phyloP scores from a whole-genome alignment of 306 rosid genomes.

The Acacia confusa region DNA sequence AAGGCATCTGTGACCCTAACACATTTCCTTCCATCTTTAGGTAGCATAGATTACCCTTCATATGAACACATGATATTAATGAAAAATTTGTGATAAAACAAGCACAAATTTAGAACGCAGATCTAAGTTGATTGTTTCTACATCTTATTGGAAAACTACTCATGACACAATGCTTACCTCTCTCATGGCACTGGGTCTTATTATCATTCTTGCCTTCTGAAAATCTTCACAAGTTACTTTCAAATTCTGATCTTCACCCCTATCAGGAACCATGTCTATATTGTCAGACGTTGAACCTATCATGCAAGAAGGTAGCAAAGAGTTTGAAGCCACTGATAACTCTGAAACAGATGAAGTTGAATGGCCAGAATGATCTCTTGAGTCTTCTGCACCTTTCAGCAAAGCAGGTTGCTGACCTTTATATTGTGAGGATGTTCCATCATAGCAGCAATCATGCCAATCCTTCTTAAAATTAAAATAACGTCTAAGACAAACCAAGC shows the following conservation, averaged over 20 bases:
- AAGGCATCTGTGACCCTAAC: neutral
- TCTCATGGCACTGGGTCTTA: slow-evolving; percentile 97
- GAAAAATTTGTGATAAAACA: neutral
- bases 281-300: slow-evolving; percentile 37
- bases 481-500: slow-evolving; percentile 59
- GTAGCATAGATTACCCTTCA: neutral
- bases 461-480: slow-evolving; percentile 42
- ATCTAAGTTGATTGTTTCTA: slow-evolving; percentile 1
- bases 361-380: slow-evolving; percentile 33
- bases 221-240: slow-evolving; percentile 74
- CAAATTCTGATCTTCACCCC: slow-evolving; percentile 43
- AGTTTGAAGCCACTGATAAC: slow-evolving; percentile 37
- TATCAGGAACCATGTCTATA: slow-evolving; percentile 31
- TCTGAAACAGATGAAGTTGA: slow-evolving; percentile 46
- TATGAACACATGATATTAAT: slow-evolving; percentile 18
- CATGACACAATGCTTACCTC: slow-evolving; percentile 58
- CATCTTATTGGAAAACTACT: slow-evolving; percentile 3
- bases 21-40: neutral
- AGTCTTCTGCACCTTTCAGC: slow-evolving; percentile 34
- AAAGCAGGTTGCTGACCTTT: slow-evolving; percentile 34
- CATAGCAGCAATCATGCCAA: slow-evolving; percentile 25
- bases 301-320: slow-evolving; percentile 29
- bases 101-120: slow-evolving; percentile 21
- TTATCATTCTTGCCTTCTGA: slow-evolving; percentile 75
- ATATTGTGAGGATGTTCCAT: slow-evolving; percentile 18